Evolutionary conservation across 1,284 basidiomycete genomes (phyloP).

Genomic region (Tylopilus orsonianus): DNA sequence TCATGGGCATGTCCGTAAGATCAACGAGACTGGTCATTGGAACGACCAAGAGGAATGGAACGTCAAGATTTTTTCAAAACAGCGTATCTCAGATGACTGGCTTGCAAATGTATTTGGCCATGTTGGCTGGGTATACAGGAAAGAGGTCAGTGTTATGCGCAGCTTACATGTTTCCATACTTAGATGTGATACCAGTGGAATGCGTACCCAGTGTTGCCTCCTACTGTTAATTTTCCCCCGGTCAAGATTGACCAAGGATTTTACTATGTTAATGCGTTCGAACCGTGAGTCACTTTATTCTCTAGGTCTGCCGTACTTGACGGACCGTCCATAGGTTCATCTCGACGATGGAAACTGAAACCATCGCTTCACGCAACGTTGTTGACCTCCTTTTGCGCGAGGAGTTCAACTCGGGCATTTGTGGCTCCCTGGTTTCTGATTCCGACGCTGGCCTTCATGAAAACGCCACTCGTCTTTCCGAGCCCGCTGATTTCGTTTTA

Average conservation of each 20-base stretch:
- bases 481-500: constrained; percentile 48
- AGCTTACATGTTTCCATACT: constrained; percentile 3
- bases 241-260: constrained; percentile 74
- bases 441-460: constrained; percentile 10
- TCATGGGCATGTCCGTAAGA: constrained; percentile 55
- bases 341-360: constrained; percentile 92
- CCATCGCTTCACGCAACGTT: constrained; percentile 79
- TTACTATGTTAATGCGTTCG: constrained; percentile 89
- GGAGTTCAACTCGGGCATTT: constrained; percentile 63
- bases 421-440: constrained; percentile 39
- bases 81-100: constrained; percentile 65
- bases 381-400: constrained; percentile 76
- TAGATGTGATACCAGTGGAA: constrained; percentile 56
- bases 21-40: constrained; percentile 22
- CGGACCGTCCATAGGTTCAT: constrained; percentile 51
- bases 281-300: constrained; percentile 56
- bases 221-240: constrained; percentile 70
- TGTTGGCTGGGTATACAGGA: constrained; percentile 82
- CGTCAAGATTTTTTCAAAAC: constrained; percentile 86
- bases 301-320: constrained; percentile 11
- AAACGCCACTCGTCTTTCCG: constrained; percentile 20
- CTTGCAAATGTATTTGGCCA: constrained; percentile 66
- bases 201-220: constrained; percentile 71
- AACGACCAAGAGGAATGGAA: constrained; percentile 52
- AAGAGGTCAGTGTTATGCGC: constrained; percentile 53